Conservation (phyloP, 768 basidiomycete species). For the Tremella yokohamensis region DNA sequence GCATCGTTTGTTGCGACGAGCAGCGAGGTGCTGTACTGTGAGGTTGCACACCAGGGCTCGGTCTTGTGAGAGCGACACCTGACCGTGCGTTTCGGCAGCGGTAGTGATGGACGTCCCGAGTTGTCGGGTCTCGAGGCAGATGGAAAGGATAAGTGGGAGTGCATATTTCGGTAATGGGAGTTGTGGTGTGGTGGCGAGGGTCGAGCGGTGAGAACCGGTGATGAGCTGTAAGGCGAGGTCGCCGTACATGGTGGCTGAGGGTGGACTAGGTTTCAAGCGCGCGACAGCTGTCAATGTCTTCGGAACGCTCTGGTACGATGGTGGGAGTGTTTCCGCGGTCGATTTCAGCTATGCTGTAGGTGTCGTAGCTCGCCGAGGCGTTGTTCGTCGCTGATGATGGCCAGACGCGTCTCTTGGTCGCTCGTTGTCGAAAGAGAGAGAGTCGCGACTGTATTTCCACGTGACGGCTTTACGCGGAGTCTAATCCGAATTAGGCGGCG, state of each 20-base stretch:
- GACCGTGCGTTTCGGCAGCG: constrained; percentile 43
- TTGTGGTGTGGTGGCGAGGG: constrained; percentile 57
- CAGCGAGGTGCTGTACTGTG: constrained; percentile 81
- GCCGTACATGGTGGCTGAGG: constrained; percentile 52
- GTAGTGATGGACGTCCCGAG: constrained; percentile 55
- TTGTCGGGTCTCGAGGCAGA: constrained; percentile 87
- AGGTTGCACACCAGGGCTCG: constrained; percentile 60
- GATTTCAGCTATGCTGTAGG: no score
- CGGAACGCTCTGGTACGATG: not conserved
- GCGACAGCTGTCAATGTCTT: not conserved
- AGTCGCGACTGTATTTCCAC: no score
- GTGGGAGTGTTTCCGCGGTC: not conserved
- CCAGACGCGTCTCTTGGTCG: no score
- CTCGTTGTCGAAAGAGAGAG: no score
- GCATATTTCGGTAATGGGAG: constrained; percentile 89
- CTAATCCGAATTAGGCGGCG: no score
- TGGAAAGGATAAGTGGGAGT: constrained; percentile 74
- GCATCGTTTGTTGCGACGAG: constrained; percentile 91
- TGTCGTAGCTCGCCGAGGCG: no score
- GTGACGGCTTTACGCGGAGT: no score
- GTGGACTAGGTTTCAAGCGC: no score
- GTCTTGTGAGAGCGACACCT: constrained; percentile 54
- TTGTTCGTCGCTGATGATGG: no score
- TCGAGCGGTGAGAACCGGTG: constrained; percentile 78
- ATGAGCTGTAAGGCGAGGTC: constrained; percentile 86